These are phyloP conservation scores for Aristolochia fimbriata DNA, from an alignment of 164 flowering plant genomes.

Conservation along the genomic window DNA sequence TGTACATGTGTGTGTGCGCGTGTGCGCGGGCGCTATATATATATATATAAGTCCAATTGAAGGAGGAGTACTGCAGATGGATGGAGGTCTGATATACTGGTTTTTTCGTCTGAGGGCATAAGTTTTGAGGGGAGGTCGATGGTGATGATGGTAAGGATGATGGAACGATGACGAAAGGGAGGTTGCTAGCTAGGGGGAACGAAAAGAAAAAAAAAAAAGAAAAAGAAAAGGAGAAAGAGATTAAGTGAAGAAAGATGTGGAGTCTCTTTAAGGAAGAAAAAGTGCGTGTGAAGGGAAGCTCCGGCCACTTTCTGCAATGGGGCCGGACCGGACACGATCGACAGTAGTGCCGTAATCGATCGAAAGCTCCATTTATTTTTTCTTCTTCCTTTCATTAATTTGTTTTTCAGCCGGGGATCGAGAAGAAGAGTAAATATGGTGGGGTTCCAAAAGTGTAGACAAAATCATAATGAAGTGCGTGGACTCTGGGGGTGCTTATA, in stretches of 20 bases:
- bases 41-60: too few species aligned
- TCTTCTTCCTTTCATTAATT: not conserved
- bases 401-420: not conserved
- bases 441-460: too few species aligned
- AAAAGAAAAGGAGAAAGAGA: too few species aligned
- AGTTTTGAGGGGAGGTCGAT: not conserved
- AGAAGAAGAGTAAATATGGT: too few species aligned
- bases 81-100: too few species aligned
- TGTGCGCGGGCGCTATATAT: too few species aligned
- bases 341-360: slow-evolving; percentile 1
- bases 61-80: too few species aligned
- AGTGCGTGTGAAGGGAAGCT: slow-evolving; percentile 6
- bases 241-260: slow-evolving; percentile 1
- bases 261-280: not conserved
- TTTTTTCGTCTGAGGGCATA: not conserved
- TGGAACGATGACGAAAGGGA: slow-evolving; percentile 27
- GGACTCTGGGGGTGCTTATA: too few species aligned
- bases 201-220: slow-evolving; percentile 1
- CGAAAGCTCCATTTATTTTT: slow-evolving; percentile 1
- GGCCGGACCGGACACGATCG: too few species aligned
- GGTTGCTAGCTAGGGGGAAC: too few species aligned
- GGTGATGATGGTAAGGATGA: slow-evolving; percentile 37
- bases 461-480: too few species aligned
- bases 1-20: too few species aligned
- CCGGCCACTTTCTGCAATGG: slow-evolving; percentile 4